phyloP scores from a whole-genome alignment of 2,329 filamentous ascomycete species.

The Fonsecaea multimorphosa region DNA sequence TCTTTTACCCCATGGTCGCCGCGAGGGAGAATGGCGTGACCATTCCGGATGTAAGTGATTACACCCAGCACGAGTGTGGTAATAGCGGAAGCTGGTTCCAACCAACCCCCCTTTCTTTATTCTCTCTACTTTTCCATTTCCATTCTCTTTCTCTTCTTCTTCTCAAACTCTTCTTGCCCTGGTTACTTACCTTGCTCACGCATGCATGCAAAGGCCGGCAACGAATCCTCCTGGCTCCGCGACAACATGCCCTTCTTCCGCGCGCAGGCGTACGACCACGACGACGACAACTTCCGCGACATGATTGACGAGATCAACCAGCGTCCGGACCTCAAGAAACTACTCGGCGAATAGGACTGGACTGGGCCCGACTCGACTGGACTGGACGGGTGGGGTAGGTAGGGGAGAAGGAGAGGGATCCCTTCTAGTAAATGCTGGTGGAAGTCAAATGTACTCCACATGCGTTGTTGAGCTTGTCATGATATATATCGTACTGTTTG shows the following conservation, averaged over 20 bases:
- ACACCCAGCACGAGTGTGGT: too few relatives aligned
- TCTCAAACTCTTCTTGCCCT: too few relatives aligned
- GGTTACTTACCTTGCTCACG: too few relatives aligned
- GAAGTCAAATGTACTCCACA: too few relatives aligned
- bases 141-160: neutral
- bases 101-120: too few relatives aligned
- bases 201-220: constrained; percentile 30
- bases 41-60: constrained; percentile 36
- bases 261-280: constrained; percentile 27
- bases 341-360: neutral
- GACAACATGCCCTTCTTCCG: constrained; percentile 36
- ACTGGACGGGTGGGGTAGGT: too few relatives aligned
- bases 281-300: constrained; percentile 28
- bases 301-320: constrained; percentile 32
- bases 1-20: constrained; percentile 35
- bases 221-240: constrained; percentile 35
- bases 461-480: too few relatives aligned
- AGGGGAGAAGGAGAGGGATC: too few relatives aligned
- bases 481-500: too few relatives aligned
- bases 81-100: too few relatives aligned
- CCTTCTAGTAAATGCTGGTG: too few relatives aligned
- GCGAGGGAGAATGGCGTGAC: constrained; percentile 35
- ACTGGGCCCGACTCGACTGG: too few relatives aligned
- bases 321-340: neutral
- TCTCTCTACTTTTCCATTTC: neutral